A percentile compares a stretch with the other conserved stretches of the same genome.
These are phyloP conservation scores for Penicillium sp. DNA, from an alignment of 2,329 filamentous ascomycete species.

Conservation along the genomic window DNA sequence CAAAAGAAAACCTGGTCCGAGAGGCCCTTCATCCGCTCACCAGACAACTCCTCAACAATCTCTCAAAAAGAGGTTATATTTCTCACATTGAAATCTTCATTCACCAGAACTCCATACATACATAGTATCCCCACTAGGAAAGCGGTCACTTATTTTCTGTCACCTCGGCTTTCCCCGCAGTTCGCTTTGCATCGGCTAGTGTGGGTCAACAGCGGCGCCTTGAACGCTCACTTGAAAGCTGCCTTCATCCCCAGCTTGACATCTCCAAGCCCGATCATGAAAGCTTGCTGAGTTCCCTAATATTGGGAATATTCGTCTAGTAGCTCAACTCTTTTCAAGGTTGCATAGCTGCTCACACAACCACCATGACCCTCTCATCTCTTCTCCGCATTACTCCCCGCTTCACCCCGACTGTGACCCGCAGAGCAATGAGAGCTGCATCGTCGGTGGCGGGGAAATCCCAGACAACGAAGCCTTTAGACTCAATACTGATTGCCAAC, in stretches of 20 bases:
- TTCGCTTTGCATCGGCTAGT: slow-evolving; percentile 35
- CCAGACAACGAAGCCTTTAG: slow-evolving; percentile 42
- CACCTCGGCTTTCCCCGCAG: slow-evolving; percentile 30
- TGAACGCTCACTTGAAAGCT: slow-evolving; percentile 8
- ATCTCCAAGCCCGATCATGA: slow-evolving; percentile 10
- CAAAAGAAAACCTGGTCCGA: too few relatives aligned
- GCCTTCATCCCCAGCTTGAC: slow-evolving; percentile 3
- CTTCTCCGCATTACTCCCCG: slow-evolving; percentile 41
- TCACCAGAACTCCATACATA: background rate
- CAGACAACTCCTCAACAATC: too few relatives aligned
- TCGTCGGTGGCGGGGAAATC: slow-evolving; percentile 27
- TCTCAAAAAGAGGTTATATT: too few relatives aligned
- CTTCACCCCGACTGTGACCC: slow-evolving; percentile 29
- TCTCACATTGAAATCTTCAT: too few relatives aligned
- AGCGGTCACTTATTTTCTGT: slow-evolving; percentile 8
- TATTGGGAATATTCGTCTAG: background rate
- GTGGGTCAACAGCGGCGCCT: slow-evolving; percentile 19
- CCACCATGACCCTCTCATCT: slow-evolving; percentile 35
- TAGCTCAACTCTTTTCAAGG: slow-evolving; percentile 2
- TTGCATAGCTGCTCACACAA: background rate
- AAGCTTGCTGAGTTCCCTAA: background rate
- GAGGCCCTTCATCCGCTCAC: too few relatives aligned
- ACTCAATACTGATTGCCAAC: slow-evolving; percentile 90
- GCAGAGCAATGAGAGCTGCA: slow-evolving; percentile 27
- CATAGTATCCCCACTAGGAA: background rate